Conservation (phyloP, 2,329 filamentous ascomycete species). For the Dothideomycetes sp. region DNA sequence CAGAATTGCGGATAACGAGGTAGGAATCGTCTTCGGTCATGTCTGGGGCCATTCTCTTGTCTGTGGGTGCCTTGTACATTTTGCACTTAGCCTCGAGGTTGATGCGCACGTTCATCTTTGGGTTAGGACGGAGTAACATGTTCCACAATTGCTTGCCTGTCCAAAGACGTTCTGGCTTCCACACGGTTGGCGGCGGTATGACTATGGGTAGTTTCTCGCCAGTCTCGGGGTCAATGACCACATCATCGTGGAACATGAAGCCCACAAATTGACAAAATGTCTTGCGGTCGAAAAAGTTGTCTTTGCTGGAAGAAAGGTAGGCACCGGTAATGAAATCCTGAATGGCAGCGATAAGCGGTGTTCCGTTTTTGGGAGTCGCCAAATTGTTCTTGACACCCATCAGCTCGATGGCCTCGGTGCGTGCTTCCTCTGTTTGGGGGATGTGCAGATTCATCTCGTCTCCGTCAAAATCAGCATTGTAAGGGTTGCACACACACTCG, state of each 20-base stretch:
- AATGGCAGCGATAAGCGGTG: slow-evolving; percentile 96
- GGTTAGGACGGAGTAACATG: slow-evolving; percentile 81
- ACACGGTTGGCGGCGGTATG: slow-evolving; percentile 72
- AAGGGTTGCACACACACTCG: slow-evolving; percentile 95
- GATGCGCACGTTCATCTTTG: slow-evolving; percentile 67
- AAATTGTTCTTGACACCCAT: slow-evolving; percentile 99
- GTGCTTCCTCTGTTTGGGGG: slow-evolving; percentile 91
- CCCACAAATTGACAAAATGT: slow-evolving; percentile 83
- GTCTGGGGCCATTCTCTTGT: slow-evolving; percentile 58
- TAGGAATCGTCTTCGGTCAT: slow-evolving; percentile 67
- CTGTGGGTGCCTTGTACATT: slow-evolving; percentile 57
- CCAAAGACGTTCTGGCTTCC: slow-evolving; percentile 82
- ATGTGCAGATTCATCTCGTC: slow-evolving; percentile 99
- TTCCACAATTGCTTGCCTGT: slow-evolving; percentile 97
- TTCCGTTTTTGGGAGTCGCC: slow-evolving; percentile 91
- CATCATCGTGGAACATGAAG: slow-evolving; percentile 78
- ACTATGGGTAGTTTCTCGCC: slow-evolving; percentile 54
- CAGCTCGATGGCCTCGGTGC: slow-evolving; percentile 85
- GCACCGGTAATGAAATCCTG: slow-evolving; percentile 98
- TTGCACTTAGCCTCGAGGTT: slow-evolving; percentile 91
- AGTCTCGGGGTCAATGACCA: slow-evolving; percentile 34
- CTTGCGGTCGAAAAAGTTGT: slow-evolving; percentile 81
- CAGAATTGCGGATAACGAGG: slow-evolving; percentile 88
- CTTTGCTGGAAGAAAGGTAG: slow-evolving; percentile 82
- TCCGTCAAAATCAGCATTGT: slow-evolving; percentile 98